phyloP scores from a whole-genome alignment of 1,284 basidiomycete species.

The Tilletia setariae region DNA sequence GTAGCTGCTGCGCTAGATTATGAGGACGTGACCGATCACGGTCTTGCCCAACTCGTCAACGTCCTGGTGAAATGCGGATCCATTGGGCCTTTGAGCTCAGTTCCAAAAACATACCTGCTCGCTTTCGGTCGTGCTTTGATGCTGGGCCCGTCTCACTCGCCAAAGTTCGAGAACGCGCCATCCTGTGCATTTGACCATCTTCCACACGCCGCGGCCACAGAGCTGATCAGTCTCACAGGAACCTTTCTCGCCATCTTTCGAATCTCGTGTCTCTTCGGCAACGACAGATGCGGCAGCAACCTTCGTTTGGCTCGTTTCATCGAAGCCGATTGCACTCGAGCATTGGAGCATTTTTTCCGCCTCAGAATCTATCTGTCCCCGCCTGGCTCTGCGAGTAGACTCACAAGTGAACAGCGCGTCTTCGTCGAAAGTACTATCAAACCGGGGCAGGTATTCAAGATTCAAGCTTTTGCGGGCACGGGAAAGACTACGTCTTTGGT shows the following conservation, averaged over 20 bases:
- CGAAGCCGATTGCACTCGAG: constrained; percentile 35
- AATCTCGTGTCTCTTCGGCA: constrained; percentile 31
- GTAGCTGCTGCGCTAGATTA: constrained; percentile 22
- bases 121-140: constrained; percentile 11
- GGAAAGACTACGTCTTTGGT: constrained; percentile 45
- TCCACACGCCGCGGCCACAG: constrained; percentile 31
- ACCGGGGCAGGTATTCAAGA: constrained; percentile 31
- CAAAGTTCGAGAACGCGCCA: constrained; percentile 13
- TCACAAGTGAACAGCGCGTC: neutral
- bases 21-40: constrained; percentile 21
- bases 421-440: constrained; percentile 3
- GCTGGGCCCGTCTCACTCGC: constrained; percentile 25
- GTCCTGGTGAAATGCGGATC: neutral
- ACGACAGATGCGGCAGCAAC: constrained; percentile 14
- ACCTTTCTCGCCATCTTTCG: constrained; percentile 38
- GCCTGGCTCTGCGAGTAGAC: neutral
- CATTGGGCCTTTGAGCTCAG: neutral
- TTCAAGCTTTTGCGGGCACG: constrained; percentile 47
- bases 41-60: constrained; percentile 9
- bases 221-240: constrained; percentile 37
- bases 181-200: constrained; percentile 28
- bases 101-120: neutral
- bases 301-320: constrained; percentile 32
- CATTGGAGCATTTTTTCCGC: constrained; percentile 33
- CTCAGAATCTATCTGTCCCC: neutral